Percentiles rank a stretch among this genome's conserved stretches.
Conservation (phyloP, 2,329 filamentous ascomycete genomes). For the Helicocarpus griseus region DNA sequence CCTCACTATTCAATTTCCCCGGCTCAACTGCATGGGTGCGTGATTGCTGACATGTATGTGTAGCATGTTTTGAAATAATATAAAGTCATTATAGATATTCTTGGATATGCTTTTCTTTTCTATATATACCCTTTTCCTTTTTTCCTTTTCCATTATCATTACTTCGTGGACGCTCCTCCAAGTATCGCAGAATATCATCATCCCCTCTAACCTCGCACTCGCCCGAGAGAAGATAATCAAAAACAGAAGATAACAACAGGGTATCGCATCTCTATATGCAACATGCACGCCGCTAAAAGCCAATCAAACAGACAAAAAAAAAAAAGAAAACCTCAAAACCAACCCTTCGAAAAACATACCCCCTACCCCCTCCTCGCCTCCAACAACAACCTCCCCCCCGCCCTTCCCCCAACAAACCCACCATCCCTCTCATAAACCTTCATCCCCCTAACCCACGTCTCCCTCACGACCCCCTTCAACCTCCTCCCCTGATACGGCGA, state of each 20-base stretch:
- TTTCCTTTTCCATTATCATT: neutral
- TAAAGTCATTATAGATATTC: neutral
- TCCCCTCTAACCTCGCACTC: neutral
- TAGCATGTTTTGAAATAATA: constrained; percentile 1
- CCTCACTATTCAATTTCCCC: constrained; percentile 6
- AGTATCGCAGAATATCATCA: neutral
- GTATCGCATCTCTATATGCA: neutral
- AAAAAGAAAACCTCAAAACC: neutral
- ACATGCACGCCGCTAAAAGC: neutral
- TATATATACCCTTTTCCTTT: neutral
- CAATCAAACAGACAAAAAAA: neutral
- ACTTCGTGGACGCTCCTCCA: neutral
- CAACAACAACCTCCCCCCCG: constrained; percentile 27
- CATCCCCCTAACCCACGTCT: constrained; percentile 75
- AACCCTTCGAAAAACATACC: constrained; percentile 2
- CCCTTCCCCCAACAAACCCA: constrained; percentile 26
- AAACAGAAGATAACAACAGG: neutral
- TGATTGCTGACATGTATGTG: neutral
- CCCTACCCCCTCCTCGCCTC: constrained; percentile 13
- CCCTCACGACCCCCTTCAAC: constrained; percentile 66
- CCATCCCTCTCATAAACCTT: constrained; percentile 60
- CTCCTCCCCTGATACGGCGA: constrained; percentile 78
- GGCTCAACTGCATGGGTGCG: neutral
- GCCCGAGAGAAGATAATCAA: neutral
- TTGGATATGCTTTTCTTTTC: neutral